These are phyloP conservation scores for Butyriboletus loyo DNA, from an alignment of 768 basidiomycete genomes.

Conservation along the genomic window DNA sequence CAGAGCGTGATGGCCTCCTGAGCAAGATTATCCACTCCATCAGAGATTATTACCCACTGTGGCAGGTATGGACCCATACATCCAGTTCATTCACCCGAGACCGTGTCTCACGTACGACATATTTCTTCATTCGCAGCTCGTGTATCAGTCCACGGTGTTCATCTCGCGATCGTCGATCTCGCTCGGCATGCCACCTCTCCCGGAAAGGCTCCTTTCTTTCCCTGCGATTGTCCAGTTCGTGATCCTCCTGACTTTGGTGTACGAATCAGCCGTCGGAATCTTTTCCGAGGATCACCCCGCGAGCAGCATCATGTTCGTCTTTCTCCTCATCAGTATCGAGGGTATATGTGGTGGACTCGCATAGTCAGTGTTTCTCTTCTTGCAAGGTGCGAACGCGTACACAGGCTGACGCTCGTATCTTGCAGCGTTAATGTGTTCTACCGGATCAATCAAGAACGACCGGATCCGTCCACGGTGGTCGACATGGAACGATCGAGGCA, in stretches of 20 bases:
- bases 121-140: slow-evolving; percentile 44
- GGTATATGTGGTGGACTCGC: slow-evolving; percentile 92
- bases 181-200: slow-evolving; percentile 77
- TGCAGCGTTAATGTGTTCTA: slow-evolving; percentile 86
- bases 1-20: slow-evolving; percentile 56
- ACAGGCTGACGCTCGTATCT: background rate
- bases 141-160: slow-evolving; percentile 91
- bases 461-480: slow-evolving; percentile 42
- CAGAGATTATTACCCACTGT: slow-evolving; percentile 92
- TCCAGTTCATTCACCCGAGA: background rate
- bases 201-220: slow-evolving; percentile 60
- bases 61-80: slow-evolving; percentile 60
- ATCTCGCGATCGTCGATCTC: slow-evolving; percentile 90
- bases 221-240: slow-evolving; percentile 71
- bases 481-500: slow-evolving; percentile 63
- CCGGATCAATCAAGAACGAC: slow-evolving; percentile 71
- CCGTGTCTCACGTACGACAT: background rate
- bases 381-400: background rate
- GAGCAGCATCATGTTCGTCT: slow-evolving; percentile 59
- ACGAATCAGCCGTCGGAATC: slow-evolving; percentile 68
- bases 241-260: slow-evolving; percentile 59
- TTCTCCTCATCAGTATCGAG: slow-evolving; percentile 78
- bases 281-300: slow-evolving; percentile 46
- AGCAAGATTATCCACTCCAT: slow-evolving; percentile 78
- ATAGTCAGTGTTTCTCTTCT: slow-evolving; percentile 54